A percentile compares a stretch with the other conserved stretches of the same genome.
Conservation (phyloP, 169 alveolate genomes). For the Plasmodium cynomolgi region DNA sequence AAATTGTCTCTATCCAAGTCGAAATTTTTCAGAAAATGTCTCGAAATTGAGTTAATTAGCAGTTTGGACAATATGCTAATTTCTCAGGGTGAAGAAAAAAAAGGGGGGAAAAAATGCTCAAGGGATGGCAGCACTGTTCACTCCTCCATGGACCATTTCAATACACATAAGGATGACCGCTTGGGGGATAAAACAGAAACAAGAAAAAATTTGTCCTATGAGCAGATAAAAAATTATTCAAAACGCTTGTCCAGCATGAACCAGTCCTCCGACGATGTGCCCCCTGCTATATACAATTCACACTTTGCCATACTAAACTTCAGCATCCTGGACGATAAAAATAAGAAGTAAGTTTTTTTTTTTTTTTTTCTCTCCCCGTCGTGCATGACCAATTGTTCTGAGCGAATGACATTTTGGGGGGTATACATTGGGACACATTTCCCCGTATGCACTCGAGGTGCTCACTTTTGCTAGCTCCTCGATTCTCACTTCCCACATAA, state of each 20-base stretch:
- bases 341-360: slow-evolving; percentile 31
- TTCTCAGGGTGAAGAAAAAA: background rate
- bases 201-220: slow-evolving; percentile 30
- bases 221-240: slow-evolving; percentile 24
- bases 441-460: background rate
- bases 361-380: background rate
- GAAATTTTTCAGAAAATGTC: slow-evolving; percentile 68
- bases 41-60: slow-evolving; percentile 60
- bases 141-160: background rate
- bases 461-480: background rate
- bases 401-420: background rate
- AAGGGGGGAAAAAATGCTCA: background rate
- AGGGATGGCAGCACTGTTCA: background rate
- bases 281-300: slow-evolving; percentile 8
- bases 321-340: slow-evolving; percentile 71
- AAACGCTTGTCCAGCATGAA: slow-evolving; percentile 15
- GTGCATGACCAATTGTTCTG: background rate
- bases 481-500: background rate
- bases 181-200: background rate
- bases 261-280: background rate
- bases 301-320: slow-evolving; percentile 35
- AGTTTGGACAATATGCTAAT: background rate
- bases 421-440: background rate
- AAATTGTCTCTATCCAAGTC: slow-evolving; percentile 57
- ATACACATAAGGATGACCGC: background rate